A percentile compares a stretch with the other conserved stretches of the same genome.
Evolutionary conservation across 495 filamentous ascomycete genomes (phyloP).

Genomic region (Umbilicaria muhlenbergii): DNA sequence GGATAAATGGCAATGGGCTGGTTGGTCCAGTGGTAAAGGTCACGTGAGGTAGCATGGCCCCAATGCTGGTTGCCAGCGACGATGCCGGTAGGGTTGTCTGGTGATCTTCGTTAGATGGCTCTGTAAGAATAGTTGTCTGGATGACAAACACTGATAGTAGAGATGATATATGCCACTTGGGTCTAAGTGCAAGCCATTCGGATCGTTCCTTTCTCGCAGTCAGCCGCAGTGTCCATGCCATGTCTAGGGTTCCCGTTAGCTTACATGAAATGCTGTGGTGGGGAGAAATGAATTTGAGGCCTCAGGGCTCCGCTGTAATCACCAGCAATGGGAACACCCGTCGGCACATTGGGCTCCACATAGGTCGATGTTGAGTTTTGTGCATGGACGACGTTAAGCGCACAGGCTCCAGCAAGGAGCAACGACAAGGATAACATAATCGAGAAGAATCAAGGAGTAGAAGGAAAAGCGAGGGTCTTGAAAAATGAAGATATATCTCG

Average conservation of each 20-base stretch:
- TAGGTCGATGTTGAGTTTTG: slow-evolving; percentile 12
- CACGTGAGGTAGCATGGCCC: slow-evolving; percentile 35
- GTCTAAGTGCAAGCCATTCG: slow-evolving; percentile 39
- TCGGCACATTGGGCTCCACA: slow-evolving; percentile 21
- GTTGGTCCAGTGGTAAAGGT: slow-evolving; percentile 37
- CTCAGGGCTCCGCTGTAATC: slow-evolving; percentile 30
- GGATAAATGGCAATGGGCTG: slow-evolving; percentile 36
- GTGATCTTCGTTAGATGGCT: not conserved
- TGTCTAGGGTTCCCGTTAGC: not conserved
- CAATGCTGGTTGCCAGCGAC: slow-evolving; percentile 38
- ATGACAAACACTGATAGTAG: slow-evolving; percentile 32
- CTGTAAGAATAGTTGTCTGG: not conserved
- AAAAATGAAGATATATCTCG: too few relatives aligned
- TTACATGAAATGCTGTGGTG: slow-evolving; percentile 33
- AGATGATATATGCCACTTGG: slow-evolving; percentile 32
- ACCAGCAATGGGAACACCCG: slow-evolving; percentile 19
- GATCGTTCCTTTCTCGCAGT: slow-evolving; percentile 27
- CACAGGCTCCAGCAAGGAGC: too few relatives aligned
- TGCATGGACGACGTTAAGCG: not conserved
- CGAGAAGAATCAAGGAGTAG: too few relatives aligned
- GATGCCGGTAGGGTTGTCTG: slow-evolving; percentile 28
- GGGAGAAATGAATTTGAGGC: slow-evolving; percentile 39
- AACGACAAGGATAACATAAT: too few relatives aligned
- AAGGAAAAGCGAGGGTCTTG: too few relatives aligned
- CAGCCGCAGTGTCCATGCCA: not conserved